These are phyloP conservation scores for Solanum chaucha DNA, from an alignment of 257 asterid genomes.

Conservation along the genomic window DNA sequence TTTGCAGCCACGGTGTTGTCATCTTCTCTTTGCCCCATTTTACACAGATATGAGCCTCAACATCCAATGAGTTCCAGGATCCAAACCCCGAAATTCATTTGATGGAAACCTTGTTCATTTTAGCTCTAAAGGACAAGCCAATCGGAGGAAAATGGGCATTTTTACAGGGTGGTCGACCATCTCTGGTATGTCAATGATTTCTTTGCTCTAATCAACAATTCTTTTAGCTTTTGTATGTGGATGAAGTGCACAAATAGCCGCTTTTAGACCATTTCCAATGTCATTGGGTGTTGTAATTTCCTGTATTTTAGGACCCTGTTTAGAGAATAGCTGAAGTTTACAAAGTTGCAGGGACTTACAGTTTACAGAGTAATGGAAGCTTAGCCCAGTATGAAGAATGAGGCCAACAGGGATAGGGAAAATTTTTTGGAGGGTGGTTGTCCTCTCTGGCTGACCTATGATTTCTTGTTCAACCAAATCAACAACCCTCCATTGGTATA, in stretches of 20 bases:
- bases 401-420: neutral
- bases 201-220: neutral
- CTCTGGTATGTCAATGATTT: neutral
- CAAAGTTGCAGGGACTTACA: neutral
- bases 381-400: neutral
- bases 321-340: neutral
- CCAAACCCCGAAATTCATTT: neutral
- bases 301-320: neutral
- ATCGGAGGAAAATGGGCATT: neutral
- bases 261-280: neutral
- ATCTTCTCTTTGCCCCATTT: neutral
- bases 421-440: neutral
- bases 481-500: neutral
- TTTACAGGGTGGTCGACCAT: neutral
- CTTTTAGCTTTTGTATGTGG: neutral
- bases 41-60: neutral
- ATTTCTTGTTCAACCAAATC: neutral
- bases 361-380: neutral
- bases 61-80: neutral
- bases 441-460: neutral
- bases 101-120: neutral
- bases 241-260: neutral
- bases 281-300: neutral
- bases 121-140: neutral
- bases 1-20: neutral